These are phyloP conservation scores for Tricholoma bakamatsutake DNA, from an alignment of 768 basidiomycete genomes.

Conservation along the genomic window DNA sequence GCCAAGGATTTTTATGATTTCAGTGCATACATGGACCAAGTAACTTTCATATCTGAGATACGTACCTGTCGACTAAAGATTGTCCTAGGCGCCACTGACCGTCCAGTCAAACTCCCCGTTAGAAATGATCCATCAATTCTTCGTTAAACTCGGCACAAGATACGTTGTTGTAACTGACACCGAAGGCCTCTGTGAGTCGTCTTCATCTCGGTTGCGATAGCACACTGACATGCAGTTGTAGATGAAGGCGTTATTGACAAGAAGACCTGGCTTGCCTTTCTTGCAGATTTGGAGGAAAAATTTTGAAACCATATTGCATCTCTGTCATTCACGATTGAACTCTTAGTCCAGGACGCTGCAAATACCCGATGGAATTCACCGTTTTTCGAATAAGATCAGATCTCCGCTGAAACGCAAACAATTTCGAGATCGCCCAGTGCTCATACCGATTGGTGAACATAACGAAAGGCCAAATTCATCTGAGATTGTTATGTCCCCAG, in stretches of 20 bases:
- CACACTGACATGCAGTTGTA: conserved; percentile 20
- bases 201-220: not conserved
- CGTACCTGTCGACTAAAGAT: not conserved
- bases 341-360: not conserved
- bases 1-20: conserved; percentile 67
- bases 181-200: conserved; percentile 69
- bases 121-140: conserved; percentile 90
- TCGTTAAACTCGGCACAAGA: conserved; percentile 88
- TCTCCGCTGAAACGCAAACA: too few relatives aligned
- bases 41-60: conserved; percentile 20
- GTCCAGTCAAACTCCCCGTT: conserved; percentile 82
- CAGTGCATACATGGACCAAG: conserved; percentile 87
- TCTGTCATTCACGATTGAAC: not conserved
- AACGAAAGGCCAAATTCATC: too few relatives aligned
- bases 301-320: conserved; percentile 11
- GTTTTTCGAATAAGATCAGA: too few relatives aligned
- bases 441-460: too few relatives aligned
- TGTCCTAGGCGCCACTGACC: conserved; percentile 72
- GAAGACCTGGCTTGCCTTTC: conserved; percentile 88
- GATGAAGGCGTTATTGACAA: conserved; percentile 92
- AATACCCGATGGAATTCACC: not conserved
- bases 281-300: conserved; percentile 68
- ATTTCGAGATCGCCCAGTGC: too few relatives aligned
- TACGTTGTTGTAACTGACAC: conserved; percentile 82
- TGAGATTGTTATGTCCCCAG: too few relatives aligned